Percentiles rank a stretch among this genome's conserved stretches.
Evolutionary conservation across 495 filamentous ascomycete genomes (phyloP).

Genomic region (Podospora sp.): DNA sequence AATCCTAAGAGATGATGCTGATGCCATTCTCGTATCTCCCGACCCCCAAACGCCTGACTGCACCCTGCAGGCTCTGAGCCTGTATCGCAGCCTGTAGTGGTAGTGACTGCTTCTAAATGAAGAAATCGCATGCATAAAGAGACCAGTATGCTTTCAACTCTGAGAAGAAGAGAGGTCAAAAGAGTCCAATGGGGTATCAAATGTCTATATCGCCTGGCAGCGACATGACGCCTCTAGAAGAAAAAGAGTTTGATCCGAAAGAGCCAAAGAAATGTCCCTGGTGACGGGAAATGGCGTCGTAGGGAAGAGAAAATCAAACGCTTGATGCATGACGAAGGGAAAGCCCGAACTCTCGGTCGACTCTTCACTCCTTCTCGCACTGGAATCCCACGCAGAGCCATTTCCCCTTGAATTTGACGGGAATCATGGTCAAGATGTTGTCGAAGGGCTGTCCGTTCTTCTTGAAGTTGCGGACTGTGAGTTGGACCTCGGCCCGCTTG

Average conservation of each 20-base stretch:
- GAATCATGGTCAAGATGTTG: slow-evolving; percentile 54
- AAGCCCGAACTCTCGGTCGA: not conserved
- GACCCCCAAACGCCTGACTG: not conserved
- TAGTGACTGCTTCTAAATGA: not conserved
- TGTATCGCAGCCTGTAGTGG: not conserved
- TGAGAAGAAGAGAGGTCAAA: not conserved
- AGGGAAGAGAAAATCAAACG: not conserved
- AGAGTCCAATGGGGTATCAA: not conserved
- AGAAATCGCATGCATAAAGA: not conserved
- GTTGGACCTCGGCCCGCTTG: slow-evolving; percentile 41
- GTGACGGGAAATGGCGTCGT: not conserved
- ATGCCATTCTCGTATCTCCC: not conserved
- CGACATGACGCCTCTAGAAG: not conserved
- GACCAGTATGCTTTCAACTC: no score
- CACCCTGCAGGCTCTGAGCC: not conserved
- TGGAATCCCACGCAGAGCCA: slow-evolving; percentile 47
- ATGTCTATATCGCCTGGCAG: not conserved
- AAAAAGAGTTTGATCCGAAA: not conserved
- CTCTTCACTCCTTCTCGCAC: slow-evolving; percentile 29
- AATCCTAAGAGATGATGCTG: no score
- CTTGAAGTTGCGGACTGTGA: slow-evolving; percentile 53
- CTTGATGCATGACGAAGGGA: not conserved
- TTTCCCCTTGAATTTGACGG: slow-evolving; percentile 39
- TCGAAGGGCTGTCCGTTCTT: slow-evolving; percentile 49
- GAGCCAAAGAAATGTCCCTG: not conserved